Conservation (phyloP, 805 yeast genomes). For the Wickerhamia fluorescens region DNA sequence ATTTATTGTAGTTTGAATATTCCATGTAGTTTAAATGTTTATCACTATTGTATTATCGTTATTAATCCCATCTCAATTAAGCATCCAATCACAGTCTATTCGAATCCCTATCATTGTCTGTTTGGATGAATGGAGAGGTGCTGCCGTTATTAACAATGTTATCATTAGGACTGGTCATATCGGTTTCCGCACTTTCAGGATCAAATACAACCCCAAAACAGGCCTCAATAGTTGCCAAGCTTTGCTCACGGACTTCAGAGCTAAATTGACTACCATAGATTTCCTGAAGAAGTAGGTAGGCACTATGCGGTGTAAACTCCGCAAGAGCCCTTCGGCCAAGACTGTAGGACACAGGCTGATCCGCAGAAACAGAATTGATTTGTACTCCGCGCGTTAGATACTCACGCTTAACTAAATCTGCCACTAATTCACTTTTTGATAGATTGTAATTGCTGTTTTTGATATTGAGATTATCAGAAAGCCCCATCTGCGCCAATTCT, state of each 20-base stretch:
- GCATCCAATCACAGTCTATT: no score
- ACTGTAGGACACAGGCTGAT: constrained; percentile 14
- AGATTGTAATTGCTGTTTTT: constrained; percentile 8
- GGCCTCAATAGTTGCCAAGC: constrained; percentile 17
- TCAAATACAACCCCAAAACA: constrained; percentile 14
- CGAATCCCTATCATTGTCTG: no score
- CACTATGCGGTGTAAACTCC: constrained; percentile 26
- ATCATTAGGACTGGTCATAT: no score
- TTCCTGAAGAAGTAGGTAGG: constrained; percentile 17
- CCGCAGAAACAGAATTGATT: constrained; percentile 4
- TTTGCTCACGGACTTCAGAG: constrained; percentile 10
- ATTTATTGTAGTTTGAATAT: no score
- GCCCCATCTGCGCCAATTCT: constrained; percentile 14
- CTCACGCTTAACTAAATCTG: constrained; percentile 22
- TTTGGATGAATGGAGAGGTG: no score
- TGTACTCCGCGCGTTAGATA: constrained; percentile 15
- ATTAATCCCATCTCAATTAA: no score
- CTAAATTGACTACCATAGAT: constrained; percentile 21
- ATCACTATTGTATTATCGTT: no score
- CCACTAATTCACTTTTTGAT: constrained; percentile 15
- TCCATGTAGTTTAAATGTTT: no score
- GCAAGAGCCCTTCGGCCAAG: constrained; percentile 27
- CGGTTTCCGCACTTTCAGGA: constrained; percentile 5
- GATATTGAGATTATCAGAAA: constrained; percentile 7
- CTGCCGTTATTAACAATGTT: no score